Conservation (phyloP, 345 rosid species). For the Salix purpurea region DNA sequence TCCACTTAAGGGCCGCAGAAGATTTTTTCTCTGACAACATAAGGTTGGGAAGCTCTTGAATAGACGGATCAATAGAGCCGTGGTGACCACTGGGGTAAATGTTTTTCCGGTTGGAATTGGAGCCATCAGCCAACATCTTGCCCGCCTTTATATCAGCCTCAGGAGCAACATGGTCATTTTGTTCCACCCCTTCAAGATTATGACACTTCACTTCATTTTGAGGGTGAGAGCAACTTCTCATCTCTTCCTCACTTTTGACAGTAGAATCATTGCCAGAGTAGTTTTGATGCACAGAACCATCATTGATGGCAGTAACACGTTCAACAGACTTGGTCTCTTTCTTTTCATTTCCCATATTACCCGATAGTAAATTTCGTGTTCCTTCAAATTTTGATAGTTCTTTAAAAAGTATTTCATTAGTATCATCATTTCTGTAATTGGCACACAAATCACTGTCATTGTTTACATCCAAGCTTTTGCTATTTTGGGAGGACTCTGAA, state of each 20-base stretch:
- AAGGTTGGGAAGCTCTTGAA: constrained; percentile 25
- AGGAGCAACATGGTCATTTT: constrained; percentile 29
- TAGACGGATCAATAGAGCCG: constrained; percentile 24
- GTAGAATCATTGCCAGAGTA: constrained; percentile 22
- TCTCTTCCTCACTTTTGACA: constrained; percentile 46
- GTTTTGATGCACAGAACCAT: constrained; percentile 23
- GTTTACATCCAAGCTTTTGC: constrained; percentile 46
- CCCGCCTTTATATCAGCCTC: constrained; percentile 36
- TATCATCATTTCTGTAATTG: constrained; percentile 38
- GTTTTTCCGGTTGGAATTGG: constrained; percentile 28
- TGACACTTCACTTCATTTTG: constrained; percentile 42
- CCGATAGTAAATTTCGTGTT: constrained; percentile 32
- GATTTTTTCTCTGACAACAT: constrained; percentile 22
- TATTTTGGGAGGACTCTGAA: constrained; percentile 59
- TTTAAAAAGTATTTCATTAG: constrained; percentile 32
- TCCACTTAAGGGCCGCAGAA: constrained; percentile 29
- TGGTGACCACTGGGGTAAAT: constrained; percentile 31
- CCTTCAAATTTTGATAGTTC: constrained; percentile 43
- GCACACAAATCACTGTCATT: constrained; percentile 42
- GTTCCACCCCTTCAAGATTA: constrained; percentile 32
- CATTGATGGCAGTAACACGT: constrained; percentile 21
- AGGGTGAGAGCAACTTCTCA: constrained; percentile 29
- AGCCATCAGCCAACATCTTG: constrained; percentile 26
- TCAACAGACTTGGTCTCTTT: constrained; percentile 39
- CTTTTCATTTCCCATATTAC: constrained; percentile 40